Conservation (phyloP, 83 land plant species). For the Isoetes engelmannii region DNA sequence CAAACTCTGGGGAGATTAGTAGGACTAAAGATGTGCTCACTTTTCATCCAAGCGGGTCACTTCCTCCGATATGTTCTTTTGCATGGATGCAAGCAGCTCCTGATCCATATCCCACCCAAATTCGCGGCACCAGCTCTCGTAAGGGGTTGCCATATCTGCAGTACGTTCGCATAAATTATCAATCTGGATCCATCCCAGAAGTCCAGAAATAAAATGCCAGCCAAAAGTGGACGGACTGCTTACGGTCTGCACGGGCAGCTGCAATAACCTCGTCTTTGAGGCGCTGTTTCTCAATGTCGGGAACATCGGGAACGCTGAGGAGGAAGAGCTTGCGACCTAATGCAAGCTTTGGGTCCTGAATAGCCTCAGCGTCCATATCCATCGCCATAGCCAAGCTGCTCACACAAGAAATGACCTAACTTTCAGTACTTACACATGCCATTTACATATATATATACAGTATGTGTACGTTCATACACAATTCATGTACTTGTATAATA, state of each 20-base stretch:
- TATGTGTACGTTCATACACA: too few relatives aligned
- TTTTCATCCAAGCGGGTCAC: constrained; percentile 73
- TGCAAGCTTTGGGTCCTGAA: constrained; percentile 56
- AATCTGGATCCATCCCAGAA: neutral
- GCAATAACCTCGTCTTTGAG: constrained; percentile 54
- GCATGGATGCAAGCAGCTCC: constrained; percentile 49
- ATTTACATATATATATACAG: too few relatives aligned
- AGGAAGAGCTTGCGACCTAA: constrained; percentile 76
- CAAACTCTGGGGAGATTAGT: too few relatives aligned
- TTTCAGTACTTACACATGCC: too few relatives aligned
- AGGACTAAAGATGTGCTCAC: too few relatives aligned
- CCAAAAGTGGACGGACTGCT: constrained; percentile 21
- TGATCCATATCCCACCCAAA: constrained; percentile 63
- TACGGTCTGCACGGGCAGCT: constrained; percentile 46
- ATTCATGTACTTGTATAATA: too few relatives aligned
- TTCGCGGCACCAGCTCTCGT: constrained; percentile 51
- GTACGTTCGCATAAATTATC: neutral
- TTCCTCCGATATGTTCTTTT: constrained; percentile 53
- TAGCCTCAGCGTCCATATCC: constrained; percentile 48
- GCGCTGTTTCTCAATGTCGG: constrained; percentile 62
- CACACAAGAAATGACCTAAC: too few relatives aligned
- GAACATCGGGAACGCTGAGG: constrained; percentile 49
- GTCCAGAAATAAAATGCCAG: too few relatives aligned
- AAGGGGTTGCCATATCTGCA: constrained; percentile 75
- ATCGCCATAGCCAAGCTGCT: neutral